Conservation (phyloP, 108 stramenopile species). For the Mediolabrus comicus region DNA sequence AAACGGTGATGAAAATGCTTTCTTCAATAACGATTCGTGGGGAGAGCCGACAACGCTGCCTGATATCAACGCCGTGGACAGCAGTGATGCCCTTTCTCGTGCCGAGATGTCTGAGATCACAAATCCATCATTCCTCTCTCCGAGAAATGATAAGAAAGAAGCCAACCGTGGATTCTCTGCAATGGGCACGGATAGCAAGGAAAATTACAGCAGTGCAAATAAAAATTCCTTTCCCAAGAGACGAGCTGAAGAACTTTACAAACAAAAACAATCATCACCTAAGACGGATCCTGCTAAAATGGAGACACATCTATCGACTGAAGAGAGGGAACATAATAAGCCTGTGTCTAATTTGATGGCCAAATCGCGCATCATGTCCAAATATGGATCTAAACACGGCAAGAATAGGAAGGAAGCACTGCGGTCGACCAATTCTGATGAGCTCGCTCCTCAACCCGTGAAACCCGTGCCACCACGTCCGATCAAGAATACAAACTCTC, state of each 20-base stretch:
- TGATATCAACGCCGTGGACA: not conserved
- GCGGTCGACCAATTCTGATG: not conserved
- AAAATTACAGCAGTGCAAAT: constrained; percentile 19
- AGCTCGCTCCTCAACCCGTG: too few species aligned
- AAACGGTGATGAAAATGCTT: not conserved
- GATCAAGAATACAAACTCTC: not conserved
- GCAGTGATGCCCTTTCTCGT: not conserved
- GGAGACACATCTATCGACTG: not conserved
- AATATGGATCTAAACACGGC: constrained; percentile 25
- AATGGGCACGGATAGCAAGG: constrained; percentile 8
- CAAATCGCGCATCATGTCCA: constrained; percentile 40
- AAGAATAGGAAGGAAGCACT: constrained; percentile 21
- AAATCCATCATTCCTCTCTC: not conserved
- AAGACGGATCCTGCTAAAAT: not conserved
- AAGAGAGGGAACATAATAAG: not conserved
- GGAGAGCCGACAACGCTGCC: not conserved
- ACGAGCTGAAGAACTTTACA: not conserved
- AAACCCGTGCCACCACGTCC: not conserved
- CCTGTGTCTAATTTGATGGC: constrained; percentile 1
- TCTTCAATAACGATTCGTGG: not conserved
- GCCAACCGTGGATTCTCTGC: not conserved
- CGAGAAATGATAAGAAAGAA: not conserved
- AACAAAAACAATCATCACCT: not conserved
- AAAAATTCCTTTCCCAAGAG: not conserved
- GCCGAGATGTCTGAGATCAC: not conserved